These are phyloP conservation scores for Leccinum angustisporum DNA, from an alignment of 1,284 basidiomycete species.

Conservation along the genomic window DNA sequence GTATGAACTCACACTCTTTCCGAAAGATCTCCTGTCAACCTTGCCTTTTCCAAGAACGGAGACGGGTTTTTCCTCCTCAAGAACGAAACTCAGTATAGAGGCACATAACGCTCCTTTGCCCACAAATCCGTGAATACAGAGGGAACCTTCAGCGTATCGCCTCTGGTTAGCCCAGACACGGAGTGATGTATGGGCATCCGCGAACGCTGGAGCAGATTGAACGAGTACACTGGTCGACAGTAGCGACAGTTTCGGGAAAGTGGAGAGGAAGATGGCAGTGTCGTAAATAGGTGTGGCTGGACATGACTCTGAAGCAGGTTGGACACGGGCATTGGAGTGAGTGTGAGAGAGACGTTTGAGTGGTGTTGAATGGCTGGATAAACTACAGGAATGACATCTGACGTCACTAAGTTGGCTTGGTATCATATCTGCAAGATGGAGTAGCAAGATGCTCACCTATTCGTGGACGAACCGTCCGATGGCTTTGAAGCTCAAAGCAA, in stretches of 20 bases:
- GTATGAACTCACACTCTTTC: conserved; percentile 80
- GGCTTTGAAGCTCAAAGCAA: too few relatives aligned
- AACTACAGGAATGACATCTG: conserved; percentile 70
- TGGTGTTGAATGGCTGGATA: conserved; percentile 59
- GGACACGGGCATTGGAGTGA: conserved; percentile 67
- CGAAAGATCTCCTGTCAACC: conserved; percentile 52
- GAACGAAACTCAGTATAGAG: conserved; percentile 68
- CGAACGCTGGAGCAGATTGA: conserved; percentile 63
- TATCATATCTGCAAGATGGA: conserved; percentile 21
- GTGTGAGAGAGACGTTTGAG: conserved; percentile 70
- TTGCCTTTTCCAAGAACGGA: conserved; percentile 25
- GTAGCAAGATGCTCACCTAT: conserved; percentile 44
- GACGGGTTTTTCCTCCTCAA: conserved; percentile 63
- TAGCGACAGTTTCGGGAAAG: conserved; percentile 66
- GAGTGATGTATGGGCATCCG: conserved; percentile 78
- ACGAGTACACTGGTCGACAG: conserved; percentile 69
- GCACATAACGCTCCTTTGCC: conserved; percentile 69
- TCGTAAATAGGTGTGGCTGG: conserved; percentile 80
- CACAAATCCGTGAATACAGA: conserved; percentile 70
- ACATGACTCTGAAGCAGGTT: conserved; percentile 20
- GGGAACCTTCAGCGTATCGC: conserved; percentile 62
- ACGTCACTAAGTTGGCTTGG: conserved; percentile 42
- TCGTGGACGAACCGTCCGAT: conserved; percentile 43
- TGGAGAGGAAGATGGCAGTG: conserved; percentile 66
- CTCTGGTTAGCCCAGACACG: conserved; percentile 91